These are phyloP conservation scores for Coniferiporia sulphurascens DNA, from an alignment of 1,284 basidiomycete species.

Conservation along the genomic window DNA sequence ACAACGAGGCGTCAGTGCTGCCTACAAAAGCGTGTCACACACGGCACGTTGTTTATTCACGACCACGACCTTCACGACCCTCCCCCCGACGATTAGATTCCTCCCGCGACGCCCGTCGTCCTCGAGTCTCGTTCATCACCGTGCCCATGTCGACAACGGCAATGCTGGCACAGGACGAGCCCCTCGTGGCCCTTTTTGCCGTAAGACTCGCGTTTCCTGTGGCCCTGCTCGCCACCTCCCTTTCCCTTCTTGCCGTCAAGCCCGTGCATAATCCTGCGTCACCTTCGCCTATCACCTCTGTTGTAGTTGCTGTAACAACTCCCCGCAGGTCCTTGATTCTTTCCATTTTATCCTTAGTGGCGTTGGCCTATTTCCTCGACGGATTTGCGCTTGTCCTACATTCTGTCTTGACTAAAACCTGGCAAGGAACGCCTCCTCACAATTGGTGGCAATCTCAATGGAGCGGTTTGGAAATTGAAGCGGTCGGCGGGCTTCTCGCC, in stretches of 20 bases:
- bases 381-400: conserved; percentile 62
- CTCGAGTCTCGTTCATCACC: conserved; percentile 18
- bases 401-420: conserved; percentile 58
- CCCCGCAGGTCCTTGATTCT: conserved; percentile 73
- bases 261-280: conserved; percentile 34
- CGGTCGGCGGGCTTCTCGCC: conserved; percentile 60
- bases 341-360: conserved; percentile 59
- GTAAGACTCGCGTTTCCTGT: conserved; percentile 61
- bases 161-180: conserved; percentile 24
- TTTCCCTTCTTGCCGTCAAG: conserved; percentile 53
- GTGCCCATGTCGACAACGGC: conserved; percentile 5
- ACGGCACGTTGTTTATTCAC: conserved; percentile 17
- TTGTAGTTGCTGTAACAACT: conserved; percentile 63
- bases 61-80: conserved; percentile 20
- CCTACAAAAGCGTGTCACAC: conserved; percentile 3
- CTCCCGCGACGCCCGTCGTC: conserved; percentile 4
- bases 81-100: conserved; percentile 14
- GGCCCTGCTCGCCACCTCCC: conserved; percentile 51
- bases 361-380: conserved; percentile 85
- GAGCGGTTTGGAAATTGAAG: conserved; percentile 65
- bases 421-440: conserved; percentile 36
- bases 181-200: conserved; percentile 43
- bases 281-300: conserved; percentile 61
- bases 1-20: background rate
- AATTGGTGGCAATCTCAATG: conserved; percentile 28